Evolutionary conservation across 305 asterid genomes (phyloP).

Genomic region (Rubia occidens): DNA sequence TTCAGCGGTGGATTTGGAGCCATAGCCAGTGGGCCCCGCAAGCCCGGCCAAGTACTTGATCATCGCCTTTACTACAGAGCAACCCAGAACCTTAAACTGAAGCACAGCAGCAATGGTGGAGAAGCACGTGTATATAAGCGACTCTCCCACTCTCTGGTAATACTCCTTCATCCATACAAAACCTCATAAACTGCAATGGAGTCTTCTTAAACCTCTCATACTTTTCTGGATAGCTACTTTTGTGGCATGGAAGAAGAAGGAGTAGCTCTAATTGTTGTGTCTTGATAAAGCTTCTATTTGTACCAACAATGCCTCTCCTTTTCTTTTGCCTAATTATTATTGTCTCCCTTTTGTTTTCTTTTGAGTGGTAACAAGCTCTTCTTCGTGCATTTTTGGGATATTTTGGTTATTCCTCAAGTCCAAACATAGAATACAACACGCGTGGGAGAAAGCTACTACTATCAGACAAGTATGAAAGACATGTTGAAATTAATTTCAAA

Average conservation of each 20-base stretch:
- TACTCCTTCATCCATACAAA: conserved; percentile 38
- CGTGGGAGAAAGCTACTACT: background rate
- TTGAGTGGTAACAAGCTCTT: conserved; percentile 27
- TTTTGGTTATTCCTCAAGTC: background rate
- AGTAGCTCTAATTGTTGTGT: background rate
- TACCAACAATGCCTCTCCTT: conserved; percentile 12
- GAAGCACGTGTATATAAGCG: conserved; percentile 45
- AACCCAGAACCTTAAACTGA: conserved; percentile 31
- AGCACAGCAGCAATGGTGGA: conserved; percentile 32
- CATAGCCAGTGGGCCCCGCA: conserved; percentile 80
- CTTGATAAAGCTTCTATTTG: background rate
- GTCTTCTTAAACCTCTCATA: too few relatives aligned
- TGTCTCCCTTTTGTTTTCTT: conserved; percentile 52
- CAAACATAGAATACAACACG: background rate
- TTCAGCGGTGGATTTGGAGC: conserved; percentile 73
- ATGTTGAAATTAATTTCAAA: background rate
- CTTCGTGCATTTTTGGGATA: background rate
- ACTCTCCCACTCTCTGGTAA: conserved; percentile 28
- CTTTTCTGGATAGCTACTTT: too few relatives aligned
- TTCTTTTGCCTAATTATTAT: conserved; percentile 44
- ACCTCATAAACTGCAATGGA: background rate
- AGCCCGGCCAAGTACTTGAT: conserved; percentile 73
- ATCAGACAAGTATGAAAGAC: background rate
- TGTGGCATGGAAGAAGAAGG: background rate
- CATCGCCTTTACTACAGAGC: conserved; percentile 51